phyloP scores from a whole-genome alignment of 345 rosid genomes.

The Excoecaria agallocha region DNA sequence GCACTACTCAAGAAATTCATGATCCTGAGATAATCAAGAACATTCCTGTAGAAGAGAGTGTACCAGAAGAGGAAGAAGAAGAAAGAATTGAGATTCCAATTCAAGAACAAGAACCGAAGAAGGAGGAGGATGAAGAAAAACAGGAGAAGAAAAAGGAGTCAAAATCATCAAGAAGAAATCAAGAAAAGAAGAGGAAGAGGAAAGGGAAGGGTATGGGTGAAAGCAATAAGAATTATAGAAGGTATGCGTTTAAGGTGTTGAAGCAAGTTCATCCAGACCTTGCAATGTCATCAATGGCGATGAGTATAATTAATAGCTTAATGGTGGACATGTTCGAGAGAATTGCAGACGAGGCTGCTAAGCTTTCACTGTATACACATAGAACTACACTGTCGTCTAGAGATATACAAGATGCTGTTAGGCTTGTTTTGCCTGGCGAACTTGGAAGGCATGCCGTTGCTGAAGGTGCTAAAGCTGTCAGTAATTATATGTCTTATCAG shows the following conservation, averaged over 20 bases:
- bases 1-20: slow-evolving; percentile 5
- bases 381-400: slow-evolving; percentile 54
- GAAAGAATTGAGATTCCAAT: slow-evolving; percentile 6
- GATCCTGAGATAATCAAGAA: neutral
- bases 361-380: slow-evolving; percentile 32
- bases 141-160: slow-evolving; percentile 7
- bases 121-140: neutral
- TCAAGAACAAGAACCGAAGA: neutral
- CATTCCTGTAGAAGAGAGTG: slow-evolving; percentile 16
- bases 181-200: slow-evolving; percentile 8
- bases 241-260: slow-evolving; percentile 59
- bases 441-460: slow-evolving; percentile 72
- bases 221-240: slow-evolving; percentile 36
- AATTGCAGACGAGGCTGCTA: slow-evolving; percentile 60
- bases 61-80: neutral
- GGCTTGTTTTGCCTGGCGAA: slow-evolving; percentile 69
- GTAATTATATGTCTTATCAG: slow-evolving; percentile 37
- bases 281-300: slow-evolving; percentile 62
- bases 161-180: slow-evolving; percentile 17
- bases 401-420: slow-evolving; percentile 70
- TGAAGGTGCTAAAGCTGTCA: slow-evolving; percentile 69
- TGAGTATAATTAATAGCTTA: slow-evolving; percentile 58
- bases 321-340: slow-evolving; percentile 77
- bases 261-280: slow-evolving; percentile 75
- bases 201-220: too few relatives aligned